These are phyloP conservation scores for Colletotrichum sp. DNA, from an alignment of 2,329 filamentous ascomycete species.

Conservation along the genomic window DNA sequence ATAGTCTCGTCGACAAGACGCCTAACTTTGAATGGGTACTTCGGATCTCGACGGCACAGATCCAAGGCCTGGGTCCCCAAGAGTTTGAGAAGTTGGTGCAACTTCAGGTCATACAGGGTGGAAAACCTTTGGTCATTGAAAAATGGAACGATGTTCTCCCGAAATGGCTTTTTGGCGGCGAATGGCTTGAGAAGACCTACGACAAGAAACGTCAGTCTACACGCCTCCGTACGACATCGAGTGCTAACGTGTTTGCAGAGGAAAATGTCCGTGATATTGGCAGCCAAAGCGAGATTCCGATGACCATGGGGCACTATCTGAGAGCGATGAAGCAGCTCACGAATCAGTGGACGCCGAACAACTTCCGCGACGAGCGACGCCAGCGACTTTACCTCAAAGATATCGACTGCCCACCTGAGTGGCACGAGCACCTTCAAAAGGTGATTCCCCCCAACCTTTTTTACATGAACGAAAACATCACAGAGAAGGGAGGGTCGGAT, in stretches of 20 bases:
- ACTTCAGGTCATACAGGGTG: conserved; percentile 82
- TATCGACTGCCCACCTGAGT: conserved; percentile 90
- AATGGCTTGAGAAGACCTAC: conserved; percentile 81
- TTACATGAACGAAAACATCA: conserved; percentile 85
- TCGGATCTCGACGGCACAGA: conserved; percentile 78
- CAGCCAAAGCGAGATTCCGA: conserved; percentile 74
- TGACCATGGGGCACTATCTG: conserved; percentile 90
- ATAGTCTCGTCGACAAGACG: conserved; percentile 75
- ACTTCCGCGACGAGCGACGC: conserved; percentile 78
- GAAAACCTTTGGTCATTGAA: conserved; percentile 89
- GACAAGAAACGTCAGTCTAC: conserved; percentile 73
- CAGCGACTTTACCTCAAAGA: conserved; percentile 96
- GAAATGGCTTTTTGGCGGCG: conserved; percentile 75
- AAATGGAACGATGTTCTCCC: conserved; percentile 82
- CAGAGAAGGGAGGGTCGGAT: conserved; percentile 38
- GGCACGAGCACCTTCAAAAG: conserved; percentile 80
- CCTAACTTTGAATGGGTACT: conserved; percentile 88
- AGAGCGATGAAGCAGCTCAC: conserved; percentile 85
- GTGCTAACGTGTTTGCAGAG: conserved; percentile 53
- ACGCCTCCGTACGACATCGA: neutral
- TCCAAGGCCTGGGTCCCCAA: conserved; percentile 76
- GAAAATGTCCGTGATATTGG: conserved; percentile 86
- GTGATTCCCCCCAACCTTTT: conserved; percentile 83
- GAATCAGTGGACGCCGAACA: conserved; percentile 78
- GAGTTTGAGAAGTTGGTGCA: conserved; percentile 86